Percentiles rank a stretch among this genome's conserved stretches.
Evolutionary conservation across 2,329 filamentous ascomycete genomes (phyloP).

Genomic region (Penicillium italicum): DNA sequence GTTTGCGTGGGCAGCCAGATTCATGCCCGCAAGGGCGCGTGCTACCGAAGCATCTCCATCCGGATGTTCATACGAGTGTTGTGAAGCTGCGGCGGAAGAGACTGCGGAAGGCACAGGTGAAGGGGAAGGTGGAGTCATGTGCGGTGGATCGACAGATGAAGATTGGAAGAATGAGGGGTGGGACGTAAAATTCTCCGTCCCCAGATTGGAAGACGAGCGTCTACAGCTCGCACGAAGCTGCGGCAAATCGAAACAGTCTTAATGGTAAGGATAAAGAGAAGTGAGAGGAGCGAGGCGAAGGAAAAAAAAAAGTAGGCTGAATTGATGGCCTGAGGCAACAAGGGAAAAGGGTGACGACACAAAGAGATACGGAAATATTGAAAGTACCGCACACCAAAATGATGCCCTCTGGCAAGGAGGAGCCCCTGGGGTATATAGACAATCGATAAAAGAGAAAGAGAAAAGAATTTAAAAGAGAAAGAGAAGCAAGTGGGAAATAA

Average conservation of each 20-base stretch:
- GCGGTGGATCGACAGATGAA: slow-evolving; percentile 28
- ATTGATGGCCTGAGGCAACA: slow-evolving; percentile 19
- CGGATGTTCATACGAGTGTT: slow-evolving; percentile 38
- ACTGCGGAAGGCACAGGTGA: slow-evolving; percentile 45
- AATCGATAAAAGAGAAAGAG: neutral
- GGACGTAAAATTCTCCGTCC: slow-evolving; percentile 22
- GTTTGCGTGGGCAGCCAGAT: slow-evolving; percentile 35
- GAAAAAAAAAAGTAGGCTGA: slow-evolving; percentile 11
- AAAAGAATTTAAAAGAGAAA: slow-evolving; percentile 1
- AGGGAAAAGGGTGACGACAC: slow-evolving; percentile 15
- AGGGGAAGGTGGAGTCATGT: slow-evolving; percentile 42
- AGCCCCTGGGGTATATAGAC: slow-evolving; percentile 4
- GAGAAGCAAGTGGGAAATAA: slow-evolving; percentile 9
- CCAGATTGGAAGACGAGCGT: slow-evolving; percentile 13
- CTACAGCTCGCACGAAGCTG: slow-evolving; percentile 4
- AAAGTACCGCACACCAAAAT: slow-evolving; percentile 2
- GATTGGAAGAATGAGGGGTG: slow-evolving; percentile 4
- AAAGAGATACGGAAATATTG: slow-evolving; percentile 1
- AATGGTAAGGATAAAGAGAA: slow-evolving; percentile 5
- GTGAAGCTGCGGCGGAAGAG: slow-evolving; percentile 42
- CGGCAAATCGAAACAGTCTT: neutral
- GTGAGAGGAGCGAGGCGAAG: slow-evolving; percentile 9
- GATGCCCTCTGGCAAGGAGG: neutral
- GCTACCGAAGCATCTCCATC: slow-evolving; percentile 44
- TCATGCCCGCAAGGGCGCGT: slow-evolving; percentile 44